These are phyloP conservation scores for Rhodomyrtus psidioides DNA, from an alignment of 441 rosid species.

Conservation along the genomic window DNA sequence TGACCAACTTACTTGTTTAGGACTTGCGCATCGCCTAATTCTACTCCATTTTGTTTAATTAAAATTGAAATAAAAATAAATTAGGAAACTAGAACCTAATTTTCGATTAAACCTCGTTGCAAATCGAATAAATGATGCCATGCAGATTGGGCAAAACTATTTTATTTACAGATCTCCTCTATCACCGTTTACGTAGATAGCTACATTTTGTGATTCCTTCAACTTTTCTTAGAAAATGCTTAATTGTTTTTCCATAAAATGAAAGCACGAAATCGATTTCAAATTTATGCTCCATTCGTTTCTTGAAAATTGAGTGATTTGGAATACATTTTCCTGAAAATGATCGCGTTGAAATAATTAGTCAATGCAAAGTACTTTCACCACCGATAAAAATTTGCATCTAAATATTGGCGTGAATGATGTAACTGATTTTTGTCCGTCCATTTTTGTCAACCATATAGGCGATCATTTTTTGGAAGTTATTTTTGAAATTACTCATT, in stretches of 20 bases:
- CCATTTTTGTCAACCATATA: too few species aligned
- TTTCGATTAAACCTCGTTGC: not conserved
- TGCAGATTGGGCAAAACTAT: not conserved
- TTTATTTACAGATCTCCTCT: not conserved
- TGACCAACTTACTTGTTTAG: not conserved
- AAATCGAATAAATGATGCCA: rapidly evolving
- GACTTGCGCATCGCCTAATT: not conserved
- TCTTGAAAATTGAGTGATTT: too few species aligned
- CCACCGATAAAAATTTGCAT: too few species aligned
- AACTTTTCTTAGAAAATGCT: not conserved
- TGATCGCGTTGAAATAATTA: too few species aligned
- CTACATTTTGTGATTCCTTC: not conserved
- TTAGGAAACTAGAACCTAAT: not conserved
- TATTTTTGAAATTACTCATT: too few species aligned
- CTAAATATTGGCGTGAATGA: too few species aligned
- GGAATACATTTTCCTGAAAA: too few species aligned
- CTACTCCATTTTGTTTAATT: not conserved
- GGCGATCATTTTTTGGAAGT: too few species aligned
- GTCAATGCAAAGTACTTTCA: too few species aligned
- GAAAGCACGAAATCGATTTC: not conserved
- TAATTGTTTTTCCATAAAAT: not conserved
- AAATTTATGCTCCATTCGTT: not conserved
- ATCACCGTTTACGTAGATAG: not conserved
- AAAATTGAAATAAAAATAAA: not conserved
- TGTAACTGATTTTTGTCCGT: too few species aligned